Percentiles rank a stretch among this genome's conserved stretches.
These are phyloP conservation scores for Candida dendrica DNA, from an alignment of 805 yeast species.

Conservation along the genomic window DNA sequence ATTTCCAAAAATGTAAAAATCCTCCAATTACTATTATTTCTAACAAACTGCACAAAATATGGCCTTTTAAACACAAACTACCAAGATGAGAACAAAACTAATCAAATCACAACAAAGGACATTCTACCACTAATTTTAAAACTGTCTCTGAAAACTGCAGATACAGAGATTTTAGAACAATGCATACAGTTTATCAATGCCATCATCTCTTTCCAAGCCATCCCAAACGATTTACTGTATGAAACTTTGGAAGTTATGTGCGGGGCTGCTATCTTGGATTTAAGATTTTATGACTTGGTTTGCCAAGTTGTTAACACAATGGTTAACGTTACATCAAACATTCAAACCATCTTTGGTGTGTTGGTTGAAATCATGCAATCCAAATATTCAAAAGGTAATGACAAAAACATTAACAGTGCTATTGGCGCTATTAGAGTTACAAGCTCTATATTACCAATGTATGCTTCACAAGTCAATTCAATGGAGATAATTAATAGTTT, in stretches of 20 bases:
- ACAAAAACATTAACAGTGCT: constrained; percentile 22
- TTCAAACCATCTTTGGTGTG: constrained; percentile 7
- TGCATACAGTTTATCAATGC: constrained; percentile 37
- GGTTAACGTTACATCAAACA: constrained; percentile 7
- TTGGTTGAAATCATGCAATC: constrained; percentile 12
- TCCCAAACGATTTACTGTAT: constrained; percentile 35
- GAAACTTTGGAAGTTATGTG: constrained; percentile 38
- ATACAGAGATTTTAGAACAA: constrained; percentile 26
- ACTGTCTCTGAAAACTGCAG: constrained; percentile 33
- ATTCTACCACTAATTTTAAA: constrained; percentile 28
- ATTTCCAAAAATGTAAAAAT: constrained; percentile 15
- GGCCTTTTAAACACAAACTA: constrained; percentile 28
- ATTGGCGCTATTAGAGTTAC: constrained; percentile 34
- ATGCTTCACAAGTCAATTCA: constrained; percentile 21
- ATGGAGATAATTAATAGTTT: constrained; percentile 27
- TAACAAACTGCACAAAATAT: constrained; percentile 40
- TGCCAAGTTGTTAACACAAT: constrained; percentile 35
- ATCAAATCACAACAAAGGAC: constrained; percentile 26
- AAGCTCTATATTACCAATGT: constrained; percentile 22
- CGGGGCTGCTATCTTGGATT: constrained; percentile 31
- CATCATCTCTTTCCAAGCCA: constrained; percentile 35
- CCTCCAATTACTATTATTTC: constrained; percentile 26
- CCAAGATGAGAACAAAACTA: constrained; percentile 1
- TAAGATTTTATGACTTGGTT: constrained; percentile 26
- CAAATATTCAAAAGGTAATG: constrained; percentile 8